phyloP scores from a whole-genome alignment of 768 basidiomycete genomes.

The Trametes meyenii region DNA sequence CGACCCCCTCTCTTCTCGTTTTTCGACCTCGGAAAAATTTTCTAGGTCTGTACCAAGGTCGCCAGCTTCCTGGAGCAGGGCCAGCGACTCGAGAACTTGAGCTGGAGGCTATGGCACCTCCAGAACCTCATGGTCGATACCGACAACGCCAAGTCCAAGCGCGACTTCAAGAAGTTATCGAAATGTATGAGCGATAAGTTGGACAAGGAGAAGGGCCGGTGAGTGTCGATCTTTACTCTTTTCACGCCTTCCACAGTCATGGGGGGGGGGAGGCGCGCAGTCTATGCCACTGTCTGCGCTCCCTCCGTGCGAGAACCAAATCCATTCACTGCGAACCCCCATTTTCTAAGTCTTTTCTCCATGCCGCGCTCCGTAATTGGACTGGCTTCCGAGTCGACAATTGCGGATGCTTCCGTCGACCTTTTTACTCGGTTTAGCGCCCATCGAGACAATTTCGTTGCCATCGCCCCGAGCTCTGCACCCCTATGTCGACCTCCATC shows the following conservation, averaged over 20 bases:
- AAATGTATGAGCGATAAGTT: conserved; percentile 90
- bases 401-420: neutral
- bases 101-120: conserved; percentile 91
- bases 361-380: too few relatives aligned
- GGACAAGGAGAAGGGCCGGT: conserved; percentile 93
- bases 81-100: conserved; percentile 88
- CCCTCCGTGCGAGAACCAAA: too few relatives aligned
- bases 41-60: conserved; percentile 86
- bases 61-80: conserved; percentile 90
- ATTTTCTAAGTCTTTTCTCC: too few relatives aligned
- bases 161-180: conserved; percentile 88
- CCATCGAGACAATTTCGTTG: too few relatives aligned
- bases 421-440: neutral
- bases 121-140: conserved; percentile 90
- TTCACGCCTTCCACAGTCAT: neutral
- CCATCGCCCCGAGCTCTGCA: too few relatives aligned
- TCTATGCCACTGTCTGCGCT: too few relatives aligned
- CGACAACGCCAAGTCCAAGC: conserved; percentile 86
- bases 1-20: conserved; percentile 2
- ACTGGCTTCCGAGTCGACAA: too few relatives aligned
- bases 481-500: too few relatives aligned
- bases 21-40: conserved; percentile 6
- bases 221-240: conserved; percentile 36
- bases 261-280: too few relatives aligned
- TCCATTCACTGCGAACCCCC: too few relatives aligned